A percentile compares a stretch with the other conserved stretches of the same genome.
phyloP scores from a whole-genome alignment of 2,329 filamentous ascomycete species.

The Curvularia spicifera region DNA sequence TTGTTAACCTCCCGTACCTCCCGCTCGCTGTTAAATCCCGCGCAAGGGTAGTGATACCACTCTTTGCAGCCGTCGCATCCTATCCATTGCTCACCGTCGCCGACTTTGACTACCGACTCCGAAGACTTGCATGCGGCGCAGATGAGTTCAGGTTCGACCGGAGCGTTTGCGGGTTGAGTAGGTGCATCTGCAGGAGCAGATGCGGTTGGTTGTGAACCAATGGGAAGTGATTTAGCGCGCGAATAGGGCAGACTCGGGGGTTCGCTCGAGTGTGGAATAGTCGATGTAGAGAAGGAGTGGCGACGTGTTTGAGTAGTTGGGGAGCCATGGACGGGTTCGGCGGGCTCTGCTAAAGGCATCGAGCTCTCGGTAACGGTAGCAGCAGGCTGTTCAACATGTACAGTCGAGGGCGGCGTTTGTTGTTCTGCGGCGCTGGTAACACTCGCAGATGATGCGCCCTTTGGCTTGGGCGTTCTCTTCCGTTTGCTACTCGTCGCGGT shows the following conservation, averaged over 20 bases:
- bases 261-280: slow-evolving; percentile 12
- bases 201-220: slow-evolving; percentile 25
- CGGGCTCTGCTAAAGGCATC: slow-evolving; percentile 12
- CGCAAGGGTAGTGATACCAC: slow-evolving; percentile 73
- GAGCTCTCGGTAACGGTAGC: slow-evolving; percentile 14
- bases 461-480: slow-evolving; percentile 49
- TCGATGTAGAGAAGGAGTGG: slow-evolving; percentile 39
- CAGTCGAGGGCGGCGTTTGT: slow-evolving; percentile 44
- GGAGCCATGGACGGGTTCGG: slow-evolving; percentile 13
- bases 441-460: slow-evolving; percentile 26
- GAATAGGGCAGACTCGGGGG: slow-evolving; percentile 10
- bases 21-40: slow-evolving; percentile 68
- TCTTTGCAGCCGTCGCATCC: slow-evolving; percentile 71
- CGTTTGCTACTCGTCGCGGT: slow-evolving; percentile 47
- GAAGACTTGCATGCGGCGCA: slow-evolving; percentile 65
- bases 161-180: slow-evolving; percentile 16
- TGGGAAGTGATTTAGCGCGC: slow-evolving; percentile 45
- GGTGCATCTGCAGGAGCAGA: slow-evolving; percentile 19
- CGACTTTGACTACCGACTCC: slow-evolving; percentile 59
- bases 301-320: slow-evolving; percentile 30
- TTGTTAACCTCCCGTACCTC: slow-evolving; percentile 72
- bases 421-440: slow-evolving; percentile 34
- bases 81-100: slow-evolving; percentile 68
- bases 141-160: slow-evolving; percentile 50
- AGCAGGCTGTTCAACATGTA: slow-evolving; percentile 35